Percentiles rank a stretch among this genome's conserved stretches.
These are phyloP conservation scores for Mycena floridula DNA, from an alignment of 768 basidiomycete genomes.

Conservation along the genomic window DNA sequence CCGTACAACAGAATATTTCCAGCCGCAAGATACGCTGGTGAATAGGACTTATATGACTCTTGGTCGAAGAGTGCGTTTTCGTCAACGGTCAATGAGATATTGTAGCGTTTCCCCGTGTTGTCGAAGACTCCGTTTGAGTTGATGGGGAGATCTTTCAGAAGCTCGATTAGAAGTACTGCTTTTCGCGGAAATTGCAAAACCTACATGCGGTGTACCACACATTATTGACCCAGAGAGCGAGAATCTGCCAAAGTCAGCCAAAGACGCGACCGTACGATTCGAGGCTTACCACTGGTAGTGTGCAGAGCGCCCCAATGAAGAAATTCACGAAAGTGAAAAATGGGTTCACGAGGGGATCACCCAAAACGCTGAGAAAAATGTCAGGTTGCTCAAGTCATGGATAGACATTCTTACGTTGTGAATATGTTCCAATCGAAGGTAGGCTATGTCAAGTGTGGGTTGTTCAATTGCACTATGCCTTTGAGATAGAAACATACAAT, in stretches of 20 bases:
- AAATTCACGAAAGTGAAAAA: slow-evolving; percentile 29
- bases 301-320: slow-evolving; percentile 14
- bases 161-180: no score
- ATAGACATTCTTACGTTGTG: slow-evolving; percentile 28
- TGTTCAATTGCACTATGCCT: no score
- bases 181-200: no score
- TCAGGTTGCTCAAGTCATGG: not conserved
- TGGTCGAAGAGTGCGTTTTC: slow-evolving; percentile 23
- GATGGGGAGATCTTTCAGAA: slow-evolving; percentile 33
- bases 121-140: slow-evolving; percentile 35
- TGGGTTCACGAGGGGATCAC: slow-evolving; percentile 23
- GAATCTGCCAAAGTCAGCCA: slow-evolving; percentile 10
- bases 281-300: slow-evolving; percentile 13
- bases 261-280: not conserved
- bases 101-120: slow-evolving; percentile 33
- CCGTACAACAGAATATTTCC: slow-evolving; percentile 23
- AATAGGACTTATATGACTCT: slow-evolving; percentile 27
- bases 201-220: no score
- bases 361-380: slow-evolving; percentile 18
- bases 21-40: slow-evolving; percentile 26
- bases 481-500: no score
- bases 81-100: slow-evolving; percentile 32
- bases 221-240: slow-evolving; percentile 19
- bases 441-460: no score
- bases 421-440: no score